Evolutionary conservation across 768 basidiomycete species (phyloP).

Genomic region (Imleria badia): DNA sequence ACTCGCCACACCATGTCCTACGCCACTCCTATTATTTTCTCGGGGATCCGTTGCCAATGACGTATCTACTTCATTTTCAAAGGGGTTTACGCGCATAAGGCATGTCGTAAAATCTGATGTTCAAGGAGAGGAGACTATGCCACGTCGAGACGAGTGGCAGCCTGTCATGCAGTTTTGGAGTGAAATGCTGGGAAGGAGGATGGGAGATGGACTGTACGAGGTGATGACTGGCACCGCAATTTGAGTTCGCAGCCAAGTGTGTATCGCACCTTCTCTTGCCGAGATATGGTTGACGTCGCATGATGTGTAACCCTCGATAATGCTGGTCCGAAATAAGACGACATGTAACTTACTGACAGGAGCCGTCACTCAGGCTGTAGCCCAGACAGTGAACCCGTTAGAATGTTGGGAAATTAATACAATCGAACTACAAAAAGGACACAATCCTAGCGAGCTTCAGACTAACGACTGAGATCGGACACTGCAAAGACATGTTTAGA

Average conservation of each 20-base stretch:
- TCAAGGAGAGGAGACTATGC: conserved; percentile 60
- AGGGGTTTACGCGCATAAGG: conserved; percentile 51
- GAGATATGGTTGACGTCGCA: neutral
- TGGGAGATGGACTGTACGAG: conserved; percentile 64
- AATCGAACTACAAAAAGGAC: no score
- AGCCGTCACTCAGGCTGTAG: no score
- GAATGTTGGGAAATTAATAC: no score
- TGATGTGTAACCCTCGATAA: no score
- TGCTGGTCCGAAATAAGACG: no score
- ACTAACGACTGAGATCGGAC: neutral
- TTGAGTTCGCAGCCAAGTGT: neutral
- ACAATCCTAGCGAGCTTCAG: no score
- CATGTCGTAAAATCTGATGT: conserved; percentile 47
- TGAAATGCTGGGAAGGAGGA: conserved; percentile 54
- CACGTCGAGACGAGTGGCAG: conserved; percentile 73
- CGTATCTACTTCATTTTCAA: conserved; percentile 54
- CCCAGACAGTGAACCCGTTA: no score
- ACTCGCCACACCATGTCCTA: conserved; percentile 46
- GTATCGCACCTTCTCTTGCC: neutral
- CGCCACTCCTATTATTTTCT: conserved; percentile 61
- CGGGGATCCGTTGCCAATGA: conserved; percentile 46
- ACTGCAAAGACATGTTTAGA: neutral
- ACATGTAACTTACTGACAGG: no score
- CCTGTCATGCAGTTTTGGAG: conserved; percentile 90
- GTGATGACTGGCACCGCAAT: conserved; percentile 45